A percentile compares a stretch with the other conserved stretches of the same genome.
Evolutionary conservation across 2,329 filamentous ascomycete genomes (phyloP).

Genomic region (Phymatotrichopsis omnivora): DNA sequence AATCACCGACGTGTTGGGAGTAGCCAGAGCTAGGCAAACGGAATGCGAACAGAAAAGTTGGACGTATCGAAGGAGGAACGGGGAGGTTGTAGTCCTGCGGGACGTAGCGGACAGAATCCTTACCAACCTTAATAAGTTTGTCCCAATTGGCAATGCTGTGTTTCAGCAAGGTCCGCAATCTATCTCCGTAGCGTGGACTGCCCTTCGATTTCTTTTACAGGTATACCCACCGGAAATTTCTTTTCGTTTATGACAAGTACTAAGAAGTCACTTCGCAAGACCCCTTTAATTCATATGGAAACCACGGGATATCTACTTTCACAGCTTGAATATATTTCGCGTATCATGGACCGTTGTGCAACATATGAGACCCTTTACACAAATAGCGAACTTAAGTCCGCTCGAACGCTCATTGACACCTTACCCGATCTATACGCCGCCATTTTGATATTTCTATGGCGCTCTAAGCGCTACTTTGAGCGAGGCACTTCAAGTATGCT

Average conservation of each 20-base stretch:
- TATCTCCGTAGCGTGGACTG: constrained; percentile 31
- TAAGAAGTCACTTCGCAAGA: too few relatives aligned
- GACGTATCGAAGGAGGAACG: constrained; percentile 9
- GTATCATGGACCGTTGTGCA: neutral
- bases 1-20: too few relatives aligned
- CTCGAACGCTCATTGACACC: neutral
- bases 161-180: constrained; percentile 30
- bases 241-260: too few relatives aligned
- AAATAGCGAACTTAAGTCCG: neutral
- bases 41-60: constrained; percentile 7
- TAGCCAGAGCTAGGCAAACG: neutral
- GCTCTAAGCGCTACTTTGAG: neutral
- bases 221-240: too few relatives aligned
- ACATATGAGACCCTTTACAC: constrained; percentile 1
- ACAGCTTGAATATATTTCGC: too few relatives aligned
- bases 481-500: neutral
- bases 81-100: constrained; percentile 27
- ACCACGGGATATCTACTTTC: too few relatives aligned
- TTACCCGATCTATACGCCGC: constrained; percentile 4
- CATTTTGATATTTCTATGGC: constrained; percentile 4
- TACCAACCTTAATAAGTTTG: constrained; percentile 31
- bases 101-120: constrained; percentile 31
- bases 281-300: too few relatives aligned
- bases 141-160: constrained; percentile 29
- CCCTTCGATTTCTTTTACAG: constrained; percentile 29